Evolutionary conservation across 2,329 filamentous ascomycete genomes (phyloP), one percentile per base, ranked within the genome.

Genomic region (Fusarium sp.): DNA sequence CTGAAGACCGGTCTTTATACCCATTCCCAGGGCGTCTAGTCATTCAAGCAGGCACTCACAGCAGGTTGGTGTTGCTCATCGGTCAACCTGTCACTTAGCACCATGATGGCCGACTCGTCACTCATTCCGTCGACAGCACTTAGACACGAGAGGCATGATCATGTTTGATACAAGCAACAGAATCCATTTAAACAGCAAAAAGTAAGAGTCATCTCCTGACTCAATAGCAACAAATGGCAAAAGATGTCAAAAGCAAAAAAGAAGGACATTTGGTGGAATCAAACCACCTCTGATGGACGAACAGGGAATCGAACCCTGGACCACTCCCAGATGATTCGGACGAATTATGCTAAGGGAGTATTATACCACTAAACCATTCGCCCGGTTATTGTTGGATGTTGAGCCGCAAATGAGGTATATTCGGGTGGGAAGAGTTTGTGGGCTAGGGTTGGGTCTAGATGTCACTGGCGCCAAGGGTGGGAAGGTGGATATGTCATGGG

Each of bases 281-380:
- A 51, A 51, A 51, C 49, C 49, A 51, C 49, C 49, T 33, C 27
- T 20, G 38, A 38, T 72, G 69, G 69, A 71, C 69, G 62, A 71
- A 71, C 69, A 70, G 69, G 69, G 69, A 71, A 71, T 71, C 69
- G 69, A 71, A 71, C 69, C 68, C 69, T 70, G 69, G 69, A 70
- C 68, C 69, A 70, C 69, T 72, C 69, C 68, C 69, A 72, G 49
- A 61, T 61, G 33, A 40, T 23, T 61, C 25, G 18, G 53, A 60
- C 60, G 65, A 65, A 69, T 44, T 46, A 67, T 72, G 69, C 69
- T 72, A 72, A 72, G 69, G 69, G 69, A 51, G 49, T 51, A 51
- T 51, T 51, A 51, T 51, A 51, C 49, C 49, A 51, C 49, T 51
- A 51, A 51, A 51, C 49, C 49, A 51, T 51, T 51, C 49, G 49